A percentile compares a stretch with the other conserved stretches of the same genome.
phyloP scores from a whole-genome alignment of 371 early-diverging fungal species.

The Rhizomucor miehei region DNA sequence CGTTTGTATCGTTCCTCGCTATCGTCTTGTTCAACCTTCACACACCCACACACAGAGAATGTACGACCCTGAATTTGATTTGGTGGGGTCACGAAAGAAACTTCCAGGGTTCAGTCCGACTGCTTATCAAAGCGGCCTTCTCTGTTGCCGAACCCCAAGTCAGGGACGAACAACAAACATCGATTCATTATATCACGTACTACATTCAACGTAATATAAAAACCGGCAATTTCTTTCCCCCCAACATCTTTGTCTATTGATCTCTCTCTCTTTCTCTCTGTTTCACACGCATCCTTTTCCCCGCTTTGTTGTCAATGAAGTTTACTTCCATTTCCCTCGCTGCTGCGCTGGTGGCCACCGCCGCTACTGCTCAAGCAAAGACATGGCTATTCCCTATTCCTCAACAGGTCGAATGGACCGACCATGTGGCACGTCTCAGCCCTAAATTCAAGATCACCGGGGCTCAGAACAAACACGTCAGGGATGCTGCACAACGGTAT shows the following conservation, averaged over 20 bases:
- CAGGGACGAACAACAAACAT: too few species aligned
- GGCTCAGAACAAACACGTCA: slow-evolving; percentile 21
- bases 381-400: slow-evolving; percentile 43
- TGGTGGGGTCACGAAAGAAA: neutral
- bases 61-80: too few species aligned
- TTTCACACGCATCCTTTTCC: neutral
- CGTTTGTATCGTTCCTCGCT: too few species aligned
- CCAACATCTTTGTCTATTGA: too few species aligned
- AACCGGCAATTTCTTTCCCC: neutral
- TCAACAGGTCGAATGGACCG: slow-evolving; percentile 38
- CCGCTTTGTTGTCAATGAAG: slow-evolving; percentile 23
- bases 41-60: too few species aligned
- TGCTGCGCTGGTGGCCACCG: slow-evolving; percentile 16
- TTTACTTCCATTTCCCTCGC: slow-evolving; percentile 22
- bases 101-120: slow-evolving; percentile 2
- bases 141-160: neutral
- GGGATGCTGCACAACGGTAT: slow-evolving; percentile 39
- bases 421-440: slow-evolving; percentile 18
- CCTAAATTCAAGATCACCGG: slow-evolving; percentile 22
- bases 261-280: neutral
- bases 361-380: slow-evolving; percentile 25
- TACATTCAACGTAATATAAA: too few species aligned
- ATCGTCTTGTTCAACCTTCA: too few species aligned
- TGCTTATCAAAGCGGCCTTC: slow-evolving; percentile 5
- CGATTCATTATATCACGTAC: too few species aligned